phyloP scores from a whole-genome alignment of 148 eudicot genomes.

The Dianthus caryophyllus region DNA sequence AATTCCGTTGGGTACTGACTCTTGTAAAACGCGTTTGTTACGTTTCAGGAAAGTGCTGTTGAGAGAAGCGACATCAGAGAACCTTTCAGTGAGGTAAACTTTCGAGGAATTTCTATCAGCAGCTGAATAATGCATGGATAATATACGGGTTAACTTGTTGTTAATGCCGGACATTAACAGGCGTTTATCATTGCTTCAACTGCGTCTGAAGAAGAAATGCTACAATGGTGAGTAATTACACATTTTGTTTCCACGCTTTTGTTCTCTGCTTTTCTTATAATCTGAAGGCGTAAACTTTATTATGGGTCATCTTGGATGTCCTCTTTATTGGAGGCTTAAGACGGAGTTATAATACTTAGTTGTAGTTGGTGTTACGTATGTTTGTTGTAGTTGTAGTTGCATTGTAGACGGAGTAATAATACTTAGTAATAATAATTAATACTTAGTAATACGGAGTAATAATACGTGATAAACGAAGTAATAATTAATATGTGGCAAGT shows the following conservation, averaged over 20 bases:
- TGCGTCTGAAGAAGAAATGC: constrained; percentile 48
- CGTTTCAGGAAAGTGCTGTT: constrained; percentile 59
- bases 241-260: too few species aligned
- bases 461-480: too few species aligned
- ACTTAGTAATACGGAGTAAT: too few species aligned
- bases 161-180: constrained; percentile 25
- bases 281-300: background rate
- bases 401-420: too few species aligned
- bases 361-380: too few species aligned
- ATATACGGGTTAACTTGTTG: too few species aligned
- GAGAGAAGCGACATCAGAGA: constrained; percentile 62
- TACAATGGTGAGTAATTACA: constrained; percentile 36
- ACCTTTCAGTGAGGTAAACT: constrained; percentile 68
- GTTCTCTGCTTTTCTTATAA: background rate
- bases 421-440: too few species aligned
- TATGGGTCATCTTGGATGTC: background rate
- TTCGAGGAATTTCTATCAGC: background rate
- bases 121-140: background rate
- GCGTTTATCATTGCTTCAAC: constrained; percentile 62
- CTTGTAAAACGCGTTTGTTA: background rate
- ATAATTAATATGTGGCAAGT: too few species aligned
- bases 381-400: too few species aligned
- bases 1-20: background rate
- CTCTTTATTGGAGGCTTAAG: background rate
- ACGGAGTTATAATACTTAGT: background rate